Evolutionary conservation across 345 rosid genomes (phyloP).

Genomic region (Salix brachista): DNA sequence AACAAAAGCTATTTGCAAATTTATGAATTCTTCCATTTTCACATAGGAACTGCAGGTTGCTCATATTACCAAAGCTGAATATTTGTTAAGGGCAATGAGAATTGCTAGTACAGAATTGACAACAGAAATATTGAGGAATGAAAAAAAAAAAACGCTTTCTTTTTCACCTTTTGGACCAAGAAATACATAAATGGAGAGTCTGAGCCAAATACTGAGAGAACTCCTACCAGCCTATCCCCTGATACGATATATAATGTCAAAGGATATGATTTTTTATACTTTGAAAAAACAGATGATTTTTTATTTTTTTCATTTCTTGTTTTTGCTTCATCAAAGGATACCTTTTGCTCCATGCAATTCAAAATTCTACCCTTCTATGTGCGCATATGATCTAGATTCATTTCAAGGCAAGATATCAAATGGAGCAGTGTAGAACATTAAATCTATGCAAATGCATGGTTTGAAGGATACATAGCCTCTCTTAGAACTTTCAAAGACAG

Average conservation of each 20-base stretch:
- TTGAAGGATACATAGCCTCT: conserved; percentile 73
- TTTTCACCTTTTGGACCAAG: background rate
- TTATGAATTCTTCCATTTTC: conserved; percentile 74
- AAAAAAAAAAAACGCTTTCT: background rate
- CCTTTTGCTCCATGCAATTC: too few species aligned
- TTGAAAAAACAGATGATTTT: too few species aligned
- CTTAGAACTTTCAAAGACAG: conserved; percentile 65
- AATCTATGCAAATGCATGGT: background rate
- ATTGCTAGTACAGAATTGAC: conserved; percentile 12
- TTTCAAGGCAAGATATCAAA: too few species aligned
- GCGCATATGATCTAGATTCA: too few species aligned
- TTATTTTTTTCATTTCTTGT: too few species aligned
- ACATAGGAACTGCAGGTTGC: conserved; percentile 64
- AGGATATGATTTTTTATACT: too few species aligned
- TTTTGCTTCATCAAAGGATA: too few species aligned
- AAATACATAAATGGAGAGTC: background rate
- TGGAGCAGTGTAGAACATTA: background rate
- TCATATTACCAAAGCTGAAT: conserved; percentile 60
- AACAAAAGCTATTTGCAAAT: conserved; percentile 74
- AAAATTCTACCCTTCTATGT: too few species aligned
- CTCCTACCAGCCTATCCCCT: too few species aligned
- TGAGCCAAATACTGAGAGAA: too few species aligned
- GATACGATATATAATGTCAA: too few species aligned
- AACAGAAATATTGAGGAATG: background rate
- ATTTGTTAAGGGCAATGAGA: conserved; percentile 42